Evolutionary conservation across 2,329 filamentous ascomycete genomes (phyloP), one percentile per base, ranked within the genome.

Genomic region (Xylaria hypoxylon): DNA sequence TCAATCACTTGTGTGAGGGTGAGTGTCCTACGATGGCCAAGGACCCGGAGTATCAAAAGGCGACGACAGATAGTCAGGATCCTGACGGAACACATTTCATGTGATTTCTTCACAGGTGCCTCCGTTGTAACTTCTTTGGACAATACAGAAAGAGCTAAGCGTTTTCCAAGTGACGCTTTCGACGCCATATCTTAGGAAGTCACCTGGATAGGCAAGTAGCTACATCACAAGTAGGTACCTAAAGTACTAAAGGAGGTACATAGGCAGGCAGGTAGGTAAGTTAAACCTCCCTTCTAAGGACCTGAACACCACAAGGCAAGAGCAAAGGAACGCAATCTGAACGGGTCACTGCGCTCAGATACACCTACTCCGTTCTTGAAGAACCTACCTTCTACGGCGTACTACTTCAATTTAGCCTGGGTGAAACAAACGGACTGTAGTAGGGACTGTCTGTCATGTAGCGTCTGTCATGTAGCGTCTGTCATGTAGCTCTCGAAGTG

Each of bases 1-100:
- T 57, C 31, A 31, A 48, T 44, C 50, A 40, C n/a, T 44, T 38
- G 47, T 59, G n/a, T 42, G 17, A 38, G 42, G 28, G 48, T 22
- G 17, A 35, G 48, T 22, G 17, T 3, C 26, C 45, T 45, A 58
- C 26, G 33, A 40, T 48, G 17, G 7, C 40, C 7, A 17, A 52
- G 56, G 33, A 42, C 17, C n/a, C 24, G 28, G 38, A 35, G 35
- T 19, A 42, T 44, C n/a, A 7, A 51, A 62, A 59, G 55, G 11
- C 44, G 28, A 56, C 35, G 45, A 26, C n/a, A 24, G 42, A 50
- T 8, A 22, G 22, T 22, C 31, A 10, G 31, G 15, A 5, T 28
- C 51, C 47, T 5, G 8, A 42, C 15, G n/a, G 28, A 40, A n/a
- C 17, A 44, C 17, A 26, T 38, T 47, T 19, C 24, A 28, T 22